Conservation (phyloP, 768 basidiomycete genomes). For the Suillus hirtellus region DNA sequence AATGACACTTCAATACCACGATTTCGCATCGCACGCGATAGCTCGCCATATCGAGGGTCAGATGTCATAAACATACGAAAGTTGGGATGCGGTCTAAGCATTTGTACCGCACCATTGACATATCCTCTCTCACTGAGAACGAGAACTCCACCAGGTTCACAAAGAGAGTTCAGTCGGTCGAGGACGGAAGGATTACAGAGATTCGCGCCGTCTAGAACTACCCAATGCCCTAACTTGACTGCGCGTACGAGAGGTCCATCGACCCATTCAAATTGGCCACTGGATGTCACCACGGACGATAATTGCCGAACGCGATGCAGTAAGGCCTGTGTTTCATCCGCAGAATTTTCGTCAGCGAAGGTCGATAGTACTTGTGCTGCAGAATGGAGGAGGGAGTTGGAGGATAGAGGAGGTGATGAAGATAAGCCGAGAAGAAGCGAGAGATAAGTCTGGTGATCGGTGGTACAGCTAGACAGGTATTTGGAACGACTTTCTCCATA, state of each 20-base stretch:
- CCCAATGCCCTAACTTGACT: conserved; percentile 85
- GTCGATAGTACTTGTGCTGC: conserved; percentile 29
- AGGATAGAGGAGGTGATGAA: conserved; percentile 18
- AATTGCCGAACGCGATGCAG: conserved; percentile 25
- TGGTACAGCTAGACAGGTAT: conserved; percentile 26
- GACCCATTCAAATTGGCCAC: conserved; percentile 85
- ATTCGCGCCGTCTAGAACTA: conserved; percentile 90
- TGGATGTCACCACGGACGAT: conserved; percentile 24
- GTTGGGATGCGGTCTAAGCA: conserved; percentile 78
- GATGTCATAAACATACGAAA: conserved; percentile 95
- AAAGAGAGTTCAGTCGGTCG: conserved; percentile 94
- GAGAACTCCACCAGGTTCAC: conserved; percentile 80
- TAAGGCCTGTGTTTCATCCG: conserved; percentile 15
- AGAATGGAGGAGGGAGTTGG: conserved; percentile 24
- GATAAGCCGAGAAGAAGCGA: conserved; percentile 20
- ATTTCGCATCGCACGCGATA: conserved; percentile 98
- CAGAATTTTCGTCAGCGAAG: conserved; percentile 20
- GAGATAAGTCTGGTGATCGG: conserved; percentile 18
- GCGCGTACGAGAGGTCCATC: conserved; percentile 90
- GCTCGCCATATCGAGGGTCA: conserved; percentile 87
- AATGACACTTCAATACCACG: conserved; percentile 86
- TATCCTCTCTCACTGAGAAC: conserved; percentile 90
- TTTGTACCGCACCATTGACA: conserved; percentile 71
- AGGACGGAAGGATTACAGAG: conserved; percentile 94
- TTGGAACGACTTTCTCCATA: conserved; percentile 42